phyloP scores from a whole-genome alignment of 2,329 filamentous ascomycete genomes.

The Colletotrichum navitas region DNA sequence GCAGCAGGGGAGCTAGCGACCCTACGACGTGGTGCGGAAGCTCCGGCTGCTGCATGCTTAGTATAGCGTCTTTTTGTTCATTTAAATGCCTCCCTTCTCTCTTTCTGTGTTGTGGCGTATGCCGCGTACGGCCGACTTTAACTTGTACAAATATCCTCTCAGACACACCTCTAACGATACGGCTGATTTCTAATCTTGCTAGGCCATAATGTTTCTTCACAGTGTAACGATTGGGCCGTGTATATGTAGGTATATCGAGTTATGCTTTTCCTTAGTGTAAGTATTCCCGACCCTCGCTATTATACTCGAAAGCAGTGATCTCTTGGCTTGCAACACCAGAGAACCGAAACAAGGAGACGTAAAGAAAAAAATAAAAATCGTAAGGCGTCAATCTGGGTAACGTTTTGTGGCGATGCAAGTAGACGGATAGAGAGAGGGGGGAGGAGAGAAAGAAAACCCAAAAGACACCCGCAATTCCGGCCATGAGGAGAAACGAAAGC shows the following conservation, averaged over 20 bases:
- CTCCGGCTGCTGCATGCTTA: conserved; percentile 6
- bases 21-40: conserved; percentile 9
- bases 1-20: background rate
- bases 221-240: background rate
- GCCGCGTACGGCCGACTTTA: background rate
- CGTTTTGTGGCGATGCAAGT: conserved; percentile 16
- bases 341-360: background rate
- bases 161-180: background rate
- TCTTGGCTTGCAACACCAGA: background rate
- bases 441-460: background rate
- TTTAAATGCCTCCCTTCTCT: background rate
- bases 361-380: conserved; percentile 12
- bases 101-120: background rate
- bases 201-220: background rate
- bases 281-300: conserved; percentile 27
- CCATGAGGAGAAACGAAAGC: conserved; percentile 10
- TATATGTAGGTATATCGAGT: background rate
- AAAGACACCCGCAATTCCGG: conserved; percentile 1
- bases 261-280: background rate
- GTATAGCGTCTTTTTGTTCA: background rate
- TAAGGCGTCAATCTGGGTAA: conserved; percentile 38
- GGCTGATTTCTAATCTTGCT: background rate
- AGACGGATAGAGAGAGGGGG: background rate
- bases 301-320: conserved; percentile 29
- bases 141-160: too few relatives aligned